Evolutionary conservation across 768 basidiomycete genomes (phyloP).

Genomic region (Boletus sensibilis): DNA sequence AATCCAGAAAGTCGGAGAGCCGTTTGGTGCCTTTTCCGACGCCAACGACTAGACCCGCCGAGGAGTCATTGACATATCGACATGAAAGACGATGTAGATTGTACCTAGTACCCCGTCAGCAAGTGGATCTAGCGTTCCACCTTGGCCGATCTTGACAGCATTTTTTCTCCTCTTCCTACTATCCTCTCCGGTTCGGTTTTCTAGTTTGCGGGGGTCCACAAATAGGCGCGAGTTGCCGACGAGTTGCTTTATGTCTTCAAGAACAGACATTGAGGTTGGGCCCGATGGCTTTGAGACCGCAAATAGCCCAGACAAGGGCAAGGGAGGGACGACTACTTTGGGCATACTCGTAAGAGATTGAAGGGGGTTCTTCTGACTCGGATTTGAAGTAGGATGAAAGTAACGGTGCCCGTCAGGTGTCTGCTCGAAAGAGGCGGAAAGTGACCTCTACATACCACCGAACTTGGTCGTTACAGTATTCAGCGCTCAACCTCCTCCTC

Average conservation of each 20-base stretch:
- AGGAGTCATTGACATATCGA: constrained; percentile 5
- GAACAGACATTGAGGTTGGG: constrained; percentile 85
- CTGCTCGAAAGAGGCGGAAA: background rate
- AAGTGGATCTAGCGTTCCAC: constrained; percentile 93
- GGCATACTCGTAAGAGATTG: constrained; percentile 51
- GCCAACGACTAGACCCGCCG: constrained; percentile 65
- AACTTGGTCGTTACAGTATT: background rate
- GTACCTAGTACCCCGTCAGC: constrained; percentile 93
- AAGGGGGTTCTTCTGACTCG: background rate
- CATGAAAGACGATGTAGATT: constrained; percentile 15
- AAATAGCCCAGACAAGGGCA: constrained; percentile 81
- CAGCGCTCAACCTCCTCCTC: background rate
- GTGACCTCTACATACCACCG: background rate
- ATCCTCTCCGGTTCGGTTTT: constrained; percentile 48
- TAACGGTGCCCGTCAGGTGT: background rate
- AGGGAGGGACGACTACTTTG: constrained; percentile 48
- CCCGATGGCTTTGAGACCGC: constrained; percentile 91
- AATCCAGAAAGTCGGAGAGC: constrained; percentile 78
- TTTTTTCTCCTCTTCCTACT: constrained; percentile 42
- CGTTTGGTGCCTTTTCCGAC: constrained; percentile 89
- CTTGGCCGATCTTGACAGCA: constrained; percentile 82
- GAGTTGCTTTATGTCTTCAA: constrained; percentile 84
- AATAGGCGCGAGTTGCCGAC: constrained; percentile 77
- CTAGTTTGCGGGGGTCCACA: constrained; percentile 53
- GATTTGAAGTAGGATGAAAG: background rate